Evolutionary conservation across 73 alveolate species (phyloP).

Genomic region (Uronychia binucleata): DNA sequence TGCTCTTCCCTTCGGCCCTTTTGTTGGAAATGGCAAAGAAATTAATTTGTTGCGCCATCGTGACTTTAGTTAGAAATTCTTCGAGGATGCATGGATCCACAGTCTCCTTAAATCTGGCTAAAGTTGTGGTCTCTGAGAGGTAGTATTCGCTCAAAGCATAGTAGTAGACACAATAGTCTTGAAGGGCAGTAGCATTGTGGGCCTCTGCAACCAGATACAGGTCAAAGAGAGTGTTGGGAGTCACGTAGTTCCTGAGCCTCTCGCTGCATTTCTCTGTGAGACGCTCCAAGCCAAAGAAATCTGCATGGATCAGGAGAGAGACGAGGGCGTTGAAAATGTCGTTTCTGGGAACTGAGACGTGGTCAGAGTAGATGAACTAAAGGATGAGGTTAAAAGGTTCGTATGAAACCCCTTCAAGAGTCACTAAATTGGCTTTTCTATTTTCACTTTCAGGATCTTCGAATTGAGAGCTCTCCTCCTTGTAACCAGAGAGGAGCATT

Average conservation of each 20-base stretch:
- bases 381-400: conserved; percentile 19
- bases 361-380: conserved; percentile 42
- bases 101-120: neutral
- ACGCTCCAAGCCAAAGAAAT: conserved; percentile 22
- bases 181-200: conserved; percentile 27
- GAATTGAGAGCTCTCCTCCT: neutral
- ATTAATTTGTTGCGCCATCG: too few species aligned
- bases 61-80: conserved; percentile 19
- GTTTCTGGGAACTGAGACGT: conserved; percentile 5
- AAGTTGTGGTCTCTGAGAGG: neutral
- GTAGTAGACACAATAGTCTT: conserved; percentile 17
- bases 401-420: conserved; percentile 14
- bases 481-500: conserved; percentile 16
- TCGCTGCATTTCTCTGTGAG: conserved; percentile 25
- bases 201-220: conserved; percentile 23
- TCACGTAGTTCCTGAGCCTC: conserved; percentile 12
- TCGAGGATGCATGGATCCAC: neutral
- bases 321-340: conserved; percentile 21
- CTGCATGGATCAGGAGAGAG: conserved; percentile 33
- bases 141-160: neutral
- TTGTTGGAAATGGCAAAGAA: too few species aligned
- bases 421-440: conserved; percentile 5
- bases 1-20: too few species aligned
- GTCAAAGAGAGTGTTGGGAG: conserved; percentile 5
- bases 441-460: conserved; percentile 4